Evolutionary conservation across 2,329 filamentous ascomycete genomes (phyloP).

Genomic region (Paecilomyces dactylethromorphus): DNA sequence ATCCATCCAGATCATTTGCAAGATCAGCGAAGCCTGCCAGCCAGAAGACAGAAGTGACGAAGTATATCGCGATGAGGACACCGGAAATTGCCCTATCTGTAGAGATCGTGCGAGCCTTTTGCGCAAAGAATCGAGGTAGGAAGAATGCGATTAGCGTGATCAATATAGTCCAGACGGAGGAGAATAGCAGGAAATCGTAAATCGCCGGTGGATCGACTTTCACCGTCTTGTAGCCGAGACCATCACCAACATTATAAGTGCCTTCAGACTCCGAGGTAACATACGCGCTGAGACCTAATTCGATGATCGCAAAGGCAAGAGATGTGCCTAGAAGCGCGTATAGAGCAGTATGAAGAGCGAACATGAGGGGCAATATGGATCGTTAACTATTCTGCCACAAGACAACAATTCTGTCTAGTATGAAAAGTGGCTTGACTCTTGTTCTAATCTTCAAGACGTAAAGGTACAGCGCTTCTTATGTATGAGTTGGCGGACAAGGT

Average conservation of each 20-base stretch:
- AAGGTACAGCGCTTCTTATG: no score
- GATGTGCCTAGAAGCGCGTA: slow-evolving; percentile 16
- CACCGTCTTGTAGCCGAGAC: slow-evolving; percentile 4
- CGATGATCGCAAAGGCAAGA: slow-evolving; percentile 19
- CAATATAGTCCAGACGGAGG: slow-evolving; percentile 20
- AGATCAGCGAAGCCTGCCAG: slow-evolving; percentile 23
- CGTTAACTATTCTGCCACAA: no score
- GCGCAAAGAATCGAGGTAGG: slow-evolving; percentile 14
- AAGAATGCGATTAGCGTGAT: slow-evolving; percentile 11
- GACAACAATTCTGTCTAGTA: no score
- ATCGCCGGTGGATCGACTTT: slow-evolving; percentile 13
- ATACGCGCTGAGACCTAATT: slow-evolving; percentile 21
- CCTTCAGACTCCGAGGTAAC: slow-evolving; percentile 1
- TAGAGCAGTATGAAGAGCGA: slow-evolving; percentile 15
- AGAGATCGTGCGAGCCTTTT: not conserved
- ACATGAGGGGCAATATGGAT: slow-evolving; percentile 1
- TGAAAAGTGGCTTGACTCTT: no score
- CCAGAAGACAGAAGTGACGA: slow-evolving; percentile 26
- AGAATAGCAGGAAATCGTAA: slow-evolving; percentile 17
- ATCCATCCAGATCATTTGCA: slow-evolving; percentile 9
- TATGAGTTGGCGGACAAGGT: no score
- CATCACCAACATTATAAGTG: no score
- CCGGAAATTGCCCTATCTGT: not conserved
- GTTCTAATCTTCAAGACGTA: no score
- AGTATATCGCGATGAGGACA: slow-evolving; percentile 14